Conservation (phyloP, 1,139 yeast genomes). For the Candida glucosophila region DNA sequence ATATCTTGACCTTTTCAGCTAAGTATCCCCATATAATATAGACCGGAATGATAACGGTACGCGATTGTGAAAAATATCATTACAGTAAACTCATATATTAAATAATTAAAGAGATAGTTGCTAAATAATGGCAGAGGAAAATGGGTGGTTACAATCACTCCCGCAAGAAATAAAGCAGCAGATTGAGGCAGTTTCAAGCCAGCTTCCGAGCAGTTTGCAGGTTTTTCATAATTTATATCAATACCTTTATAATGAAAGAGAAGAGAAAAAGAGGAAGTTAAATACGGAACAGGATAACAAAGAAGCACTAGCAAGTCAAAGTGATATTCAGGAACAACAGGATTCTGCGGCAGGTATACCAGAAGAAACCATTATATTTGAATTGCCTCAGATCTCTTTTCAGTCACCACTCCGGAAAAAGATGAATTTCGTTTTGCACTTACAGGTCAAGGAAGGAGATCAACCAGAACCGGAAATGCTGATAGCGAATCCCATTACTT, state of each 20-base stretch:
- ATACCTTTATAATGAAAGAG: constrained; percentile 5
- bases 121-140: constrained; percentile 4
- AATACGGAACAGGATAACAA: constrained; percentile 2
- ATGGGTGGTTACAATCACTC: constrained; percentile 8
- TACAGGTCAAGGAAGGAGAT: constrained; percentile 22
- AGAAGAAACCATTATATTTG: constrained; percentile 31
- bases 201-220: constrained; percentile 11
- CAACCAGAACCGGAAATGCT: constrained; percentile 30
- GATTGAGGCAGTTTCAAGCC: constrained; percentile 9
- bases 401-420: constrained; percentile 34
- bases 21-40: too few relatives aligned
- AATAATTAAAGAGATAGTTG: too few relatives aligned
- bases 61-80: too few relatives aligned
- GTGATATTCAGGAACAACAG: too few relatives aligned
- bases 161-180: constrained; percentile 13
- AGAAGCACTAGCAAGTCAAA: neutral
- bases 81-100: too few relatives aligned
- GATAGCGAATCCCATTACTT: constrained; percentile 27
- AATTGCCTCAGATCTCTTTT: constrained; percentile 30
- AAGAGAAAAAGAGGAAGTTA: constrained; percentile 6
- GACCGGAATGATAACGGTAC: too few relatives aligned
- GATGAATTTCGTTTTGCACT: constrained; percentile 32
- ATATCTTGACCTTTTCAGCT: too few relatives aligned
- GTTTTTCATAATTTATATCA: constrained; percentile 11
- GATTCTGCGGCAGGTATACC: too few relatives aligned